These are phyloP conservation scores for Heliamphora ciliata DNA, from an alignment of 179 eudicot species.

Conservation along the genomic window DNA sequence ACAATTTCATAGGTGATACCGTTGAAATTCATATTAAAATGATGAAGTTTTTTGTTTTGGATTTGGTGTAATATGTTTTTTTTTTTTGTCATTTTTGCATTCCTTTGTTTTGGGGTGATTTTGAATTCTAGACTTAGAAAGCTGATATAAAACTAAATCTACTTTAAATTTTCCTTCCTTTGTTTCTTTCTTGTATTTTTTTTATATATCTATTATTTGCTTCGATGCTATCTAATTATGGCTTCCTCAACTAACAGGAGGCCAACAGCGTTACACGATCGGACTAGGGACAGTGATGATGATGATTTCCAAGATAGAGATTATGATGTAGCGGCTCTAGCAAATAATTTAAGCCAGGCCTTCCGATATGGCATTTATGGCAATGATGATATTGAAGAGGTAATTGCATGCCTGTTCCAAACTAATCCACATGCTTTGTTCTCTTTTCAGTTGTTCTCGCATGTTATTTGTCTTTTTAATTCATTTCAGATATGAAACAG, in stretches of 20 bases:
- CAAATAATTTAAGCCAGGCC: slow-evolving; percentile 89
- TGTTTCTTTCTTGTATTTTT: background rate
- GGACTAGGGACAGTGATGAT: slow-evolving; percentile 77
- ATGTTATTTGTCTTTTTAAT: background rate
- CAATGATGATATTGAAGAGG: slow-evolving; percentile 69
- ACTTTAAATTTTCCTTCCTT: background rate
- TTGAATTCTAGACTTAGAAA: background rate
- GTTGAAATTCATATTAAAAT: background rate
- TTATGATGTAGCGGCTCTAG: slow-evolving; percentile 91
- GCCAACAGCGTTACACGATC: slow-evolving; percentile 74
- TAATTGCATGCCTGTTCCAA: slow-evolving; percentile 18
- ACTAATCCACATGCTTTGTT: background rate
- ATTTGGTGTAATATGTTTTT: background rate
- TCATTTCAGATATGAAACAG: background rate
- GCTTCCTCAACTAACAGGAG: slow-evolving; percentile 45
- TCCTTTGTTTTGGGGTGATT: background rate
- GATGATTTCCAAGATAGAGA: slow-evolving; percentile 96
- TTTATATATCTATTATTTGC: background rate
- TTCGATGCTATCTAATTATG: slow-evolving; percentile 1
- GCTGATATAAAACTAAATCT: background rate
- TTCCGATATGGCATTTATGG: slow-evolving; percentile 71
- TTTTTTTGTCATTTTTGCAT: background rate
- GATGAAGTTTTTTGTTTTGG: slow-evolving; percentile 3
- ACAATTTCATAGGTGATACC: background rate
- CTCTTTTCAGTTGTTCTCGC: background rate